Percentiles rank a stretch among this genome's conserved stretches.
Evolutionary conservation across 1,139 yeast species (phyloP).

Genomic region (Debaryomyces subglobosus): DNA sequence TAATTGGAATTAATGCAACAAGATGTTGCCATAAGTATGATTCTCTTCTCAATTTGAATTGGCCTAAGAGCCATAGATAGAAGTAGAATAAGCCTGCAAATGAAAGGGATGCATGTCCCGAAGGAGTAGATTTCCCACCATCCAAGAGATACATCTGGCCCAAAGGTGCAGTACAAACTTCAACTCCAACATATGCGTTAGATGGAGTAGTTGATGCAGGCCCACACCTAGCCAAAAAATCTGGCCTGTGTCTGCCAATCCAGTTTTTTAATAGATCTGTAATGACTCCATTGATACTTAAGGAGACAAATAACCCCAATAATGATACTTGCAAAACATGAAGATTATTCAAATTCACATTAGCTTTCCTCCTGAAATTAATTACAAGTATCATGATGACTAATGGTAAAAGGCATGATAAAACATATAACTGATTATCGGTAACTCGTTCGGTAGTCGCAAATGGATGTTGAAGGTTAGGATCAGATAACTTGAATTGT

Average conservation of each 20-base stretch:
- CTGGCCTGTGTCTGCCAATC: constrained; percentile 85
- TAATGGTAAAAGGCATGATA: constrained; percentile 28
- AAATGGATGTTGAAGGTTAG: constrained; percentile 48
- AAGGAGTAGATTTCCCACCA: constrained; percentile 80
- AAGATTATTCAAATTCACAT: constrained; percentile 4
- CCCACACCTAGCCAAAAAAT: constrained; percentile 70
- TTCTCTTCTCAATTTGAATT: constrained; percentile 30
- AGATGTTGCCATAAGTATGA: constrained; percentile 20
- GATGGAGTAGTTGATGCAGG: constrained; percentile 43
- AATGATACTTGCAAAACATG: constrained; percentile 46
- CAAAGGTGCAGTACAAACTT: constrained; percentile 41
- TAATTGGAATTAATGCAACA: constrained; percentile 20
- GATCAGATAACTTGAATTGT: constrained; percentile 38
- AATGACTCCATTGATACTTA: constrained; percentile 55
- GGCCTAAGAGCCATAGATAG: constrained; percentile 65
- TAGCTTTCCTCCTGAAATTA: not conserved
- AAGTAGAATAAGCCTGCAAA: constrained; percentile 69
- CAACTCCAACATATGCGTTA: constrained; percentile 39
- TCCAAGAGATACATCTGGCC: constrained; percentile 60
- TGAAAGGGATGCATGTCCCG: constrained; percentile 76
- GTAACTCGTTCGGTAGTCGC: constrained; percentile 46
- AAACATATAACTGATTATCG: constrained; percentile 29
- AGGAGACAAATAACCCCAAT: constrained; percentile 54
- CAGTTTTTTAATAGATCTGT: constrained; percentile 72
- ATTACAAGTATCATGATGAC: constrained; percentile 14